Evolutionary conservation across 306 rosid genomes (phyloP).

Genomic region (Inga laurina): DNA sequence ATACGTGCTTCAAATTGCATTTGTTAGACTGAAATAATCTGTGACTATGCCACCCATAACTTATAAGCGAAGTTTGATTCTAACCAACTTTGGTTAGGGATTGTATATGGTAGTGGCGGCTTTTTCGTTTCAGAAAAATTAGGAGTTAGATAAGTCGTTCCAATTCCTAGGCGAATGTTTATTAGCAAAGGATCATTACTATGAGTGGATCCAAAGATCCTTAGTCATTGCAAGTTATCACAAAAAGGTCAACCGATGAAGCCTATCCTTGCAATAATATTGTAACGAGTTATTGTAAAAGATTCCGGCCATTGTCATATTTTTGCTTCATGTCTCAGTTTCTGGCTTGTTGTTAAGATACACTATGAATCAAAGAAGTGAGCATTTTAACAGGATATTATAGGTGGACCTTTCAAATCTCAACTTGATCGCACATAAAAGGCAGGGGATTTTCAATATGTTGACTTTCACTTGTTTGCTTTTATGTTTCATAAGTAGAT

Average conservation of each 20-base stretch:
- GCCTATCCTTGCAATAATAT: neutral
- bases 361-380: neutral
- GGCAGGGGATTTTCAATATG: neutral
- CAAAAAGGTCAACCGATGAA: neutral
- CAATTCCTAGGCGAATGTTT: neutral
- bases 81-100: neutral
- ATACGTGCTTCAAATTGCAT: neutral
- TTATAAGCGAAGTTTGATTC: neutral
- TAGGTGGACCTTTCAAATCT: neutral
- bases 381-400: neutral
- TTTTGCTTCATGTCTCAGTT: neutral
- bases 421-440: neutral
- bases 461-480: neutral
- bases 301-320: neutral
- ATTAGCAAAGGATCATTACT: neutral
- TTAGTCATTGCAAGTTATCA: neutral
- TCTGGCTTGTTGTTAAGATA: neutral
- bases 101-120: neutral
- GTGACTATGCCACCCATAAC: neutral
- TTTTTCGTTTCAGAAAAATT: neutral
- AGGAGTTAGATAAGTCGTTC: neutral
- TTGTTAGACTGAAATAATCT: neutral
- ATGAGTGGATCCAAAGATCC: neutral
- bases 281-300: neutral
- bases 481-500: neutral